Evolutionary conservation across 2,329 filamentous ascomycete genomes (phyloP).

Genomic region (Pseudogymnoascus sp.): DNA sequence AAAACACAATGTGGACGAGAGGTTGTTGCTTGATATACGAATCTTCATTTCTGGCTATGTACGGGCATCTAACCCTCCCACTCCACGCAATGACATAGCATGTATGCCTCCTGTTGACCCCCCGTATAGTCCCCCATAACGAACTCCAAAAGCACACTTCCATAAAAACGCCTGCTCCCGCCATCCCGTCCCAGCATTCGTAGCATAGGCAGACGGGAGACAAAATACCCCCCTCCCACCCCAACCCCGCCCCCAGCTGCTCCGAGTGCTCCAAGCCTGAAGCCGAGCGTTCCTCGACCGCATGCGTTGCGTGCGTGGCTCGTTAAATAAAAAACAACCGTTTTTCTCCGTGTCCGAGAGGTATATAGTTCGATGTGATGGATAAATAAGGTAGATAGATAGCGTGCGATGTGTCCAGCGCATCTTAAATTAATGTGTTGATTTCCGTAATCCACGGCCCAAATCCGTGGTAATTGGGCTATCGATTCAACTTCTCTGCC

Average conservation of each 20-base stretch:
- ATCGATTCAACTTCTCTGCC: neutral
- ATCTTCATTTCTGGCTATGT: neutral
- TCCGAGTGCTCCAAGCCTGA: neutral
- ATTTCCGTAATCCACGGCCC: neutral
- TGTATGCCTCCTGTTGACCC: neutral
- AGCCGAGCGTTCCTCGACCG: neutral
- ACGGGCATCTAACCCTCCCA: neutral
- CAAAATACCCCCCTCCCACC: neutral
- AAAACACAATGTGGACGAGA: neutral
- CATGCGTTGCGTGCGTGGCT: neutral
- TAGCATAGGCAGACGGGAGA: neutral
- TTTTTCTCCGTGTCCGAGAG: neutral
- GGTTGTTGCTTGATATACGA: neutral
- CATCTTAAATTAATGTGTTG: slow-evolving; percentile 3
- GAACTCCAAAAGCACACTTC: neutral
- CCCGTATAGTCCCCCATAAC: neutral
- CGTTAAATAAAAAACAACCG: neutral
- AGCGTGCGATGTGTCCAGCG: neutral
- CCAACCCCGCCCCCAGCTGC: neutral
- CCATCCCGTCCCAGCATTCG: neutral
- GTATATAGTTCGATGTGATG: neutral
- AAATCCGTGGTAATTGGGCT: neutral
- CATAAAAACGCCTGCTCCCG: neutral
- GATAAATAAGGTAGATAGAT: slow-evolving; percentile 1
- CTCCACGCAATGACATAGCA: neutral